Conservation (phyloP, 139 green algal species). For the Chlorella sp. region DNA sequence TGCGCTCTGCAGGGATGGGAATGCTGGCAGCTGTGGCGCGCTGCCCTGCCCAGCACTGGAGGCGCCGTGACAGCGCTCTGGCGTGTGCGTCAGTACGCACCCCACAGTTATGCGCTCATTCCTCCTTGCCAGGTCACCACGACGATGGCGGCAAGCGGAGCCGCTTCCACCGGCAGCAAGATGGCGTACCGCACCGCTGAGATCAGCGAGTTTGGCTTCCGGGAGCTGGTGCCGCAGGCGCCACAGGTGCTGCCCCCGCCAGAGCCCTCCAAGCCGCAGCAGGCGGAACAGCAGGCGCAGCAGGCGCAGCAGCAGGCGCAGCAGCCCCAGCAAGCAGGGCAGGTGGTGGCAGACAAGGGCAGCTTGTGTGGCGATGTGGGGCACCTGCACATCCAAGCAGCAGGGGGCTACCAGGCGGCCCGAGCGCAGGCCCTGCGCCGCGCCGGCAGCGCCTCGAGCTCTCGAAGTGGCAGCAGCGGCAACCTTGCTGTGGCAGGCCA, state of each 20-base stretch:
- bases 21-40: too few relatives aligned
- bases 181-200: slow-evolving; percentile 60
- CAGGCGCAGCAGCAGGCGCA: not conserved
- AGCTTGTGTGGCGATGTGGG: not conserved
- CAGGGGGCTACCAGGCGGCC: not conserved
- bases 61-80: too few relatives aligned
- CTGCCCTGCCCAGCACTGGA: too few relatives aligned
- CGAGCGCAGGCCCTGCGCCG: not conserved
- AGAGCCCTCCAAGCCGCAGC: not conserved
- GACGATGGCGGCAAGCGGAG: slow-evolving; percentile 57
- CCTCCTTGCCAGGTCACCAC: not conserved
- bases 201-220: slow-evolving; percentile 85
- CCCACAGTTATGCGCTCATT: too few relatives aligned
- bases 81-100: too few relatives aligned
- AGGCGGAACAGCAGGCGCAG: not conserved
- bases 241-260: not conserved
- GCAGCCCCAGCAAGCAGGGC: not conserved
- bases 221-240: slow-evolving; percentile 34
- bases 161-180: slow-evolving; percentile 33
- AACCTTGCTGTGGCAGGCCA: not conserved
- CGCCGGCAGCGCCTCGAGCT: not conserved
- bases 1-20: slow-evolving; percentile 31
- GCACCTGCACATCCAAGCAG: not conserved
- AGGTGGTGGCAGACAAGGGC: not conserved
- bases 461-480: not conserved